Base-by-base conservation (phyloP, 1,284 basidiomycete genomes). In the Leccinum griseonigrum region DNA sequence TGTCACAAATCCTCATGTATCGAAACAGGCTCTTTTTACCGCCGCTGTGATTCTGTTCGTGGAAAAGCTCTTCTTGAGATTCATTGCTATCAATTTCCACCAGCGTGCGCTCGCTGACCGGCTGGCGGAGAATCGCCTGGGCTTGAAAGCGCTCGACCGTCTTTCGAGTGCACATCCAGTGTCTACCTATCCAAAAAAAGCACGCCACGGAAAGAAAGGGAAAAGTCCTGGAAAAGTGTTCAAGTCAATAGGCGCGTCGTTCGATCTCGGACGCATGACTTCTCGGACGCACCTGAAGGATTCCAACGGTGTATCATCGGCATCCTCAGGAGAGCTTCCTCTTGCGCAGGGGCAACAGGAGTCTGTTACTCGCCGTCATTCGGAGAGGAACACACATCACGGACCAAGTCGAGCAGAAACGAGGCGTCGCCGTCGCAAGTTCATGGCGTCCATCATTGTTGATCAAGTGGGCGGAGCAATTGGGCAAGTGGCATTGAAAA, bases 51-150 rank as follows among this genome's bases (percentile, higher is more conserved):
- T 92, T 53, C 71, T 92, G 8, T 80, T 91, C 4, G 80, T 77
- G 9, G 90, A 92, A 71, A 92, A 92, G 68, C 72, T 89, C 48
- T 86, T 88, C 71, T 74, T 92, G 32, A 87, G 85, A 66, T 86
- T 87, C 65, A 83, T 91, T 51, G 88, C 89, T n/a, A 91, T 91
- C 75, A 87, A 84, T 67, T 91, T 91, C 70, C 90, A 91, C 71
- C 79, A 85, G 65, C 87, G 83, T 65, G 89, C 90, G 6, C 81
- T 91, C 31, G 85, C 88, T 22, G 90, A 91, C 59, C 85, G 89
- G 54, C 75, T 91, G 22, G 77, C 79, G 4, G 89, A 91, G 71
- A 91, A 91, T 67, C 81, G 81, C 31, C 75, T 88, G 38, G 90
- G 85, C 14, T 77, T 91, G 32, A 85, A 82, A 67, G 88, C 86